These are phyloP conservation scores for Pseudocercospora macadamiae DNA, from an alignment of 2,329 filamentous ascomycete species.

Conservation along the genomic window DNA sequence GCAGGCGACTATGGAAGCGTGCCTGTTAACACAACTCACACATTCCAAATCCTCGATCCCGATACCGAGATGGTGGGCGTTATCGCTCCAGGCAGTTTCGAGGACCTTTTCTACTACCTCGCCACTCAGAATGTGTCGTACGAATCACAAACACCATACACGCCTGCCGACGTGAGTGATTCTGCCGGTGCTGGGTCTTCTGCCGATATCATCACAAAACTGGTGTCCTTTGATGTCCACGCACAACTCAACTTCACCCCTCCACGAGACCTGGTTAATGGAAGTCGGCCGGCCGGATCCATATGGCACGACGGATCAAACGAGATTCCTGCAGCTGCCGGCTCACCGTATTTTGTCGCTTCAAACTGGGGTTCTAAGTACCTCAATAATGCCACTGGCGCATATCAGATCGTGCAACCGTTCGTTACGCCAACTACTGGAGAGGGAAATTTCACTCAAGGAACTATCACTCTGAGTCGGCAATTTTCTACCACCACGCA, in stretches of 20 bases:
- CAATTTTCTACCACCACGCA: slow-evolving; percentile 30
- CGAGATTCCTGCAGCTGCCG: slow-evolving; percentile 37
- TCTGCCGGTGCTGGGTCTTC: slow-evolving; percentile 35
- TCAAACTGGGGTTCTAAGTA: slow-evolving; percentile 53
- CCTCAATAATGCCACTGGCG: slow-evolving; percentile 46
- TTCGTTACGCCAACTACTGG: slow-evolving; percentile 47
- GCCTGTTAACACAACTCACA: slow-evolving; percentile 51
- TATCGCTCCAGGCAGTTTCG: slow-evolving; percentile 53
- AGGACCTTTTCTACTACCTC: slow-evolving; percentile 44
- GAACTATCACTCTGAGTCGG: slow-evolving; percentile 47
- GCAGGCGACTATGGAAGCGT: slow-evolving; percentile 53
- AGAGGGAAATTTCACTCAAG: slow-evolving; percentile 48
- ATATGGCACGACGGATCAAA: slow-evolving; percentile 42
- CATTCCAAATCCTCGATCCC: slow-evolving; percentile 53
- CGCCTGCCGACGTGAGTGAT: slow-evolving; percentile 38
- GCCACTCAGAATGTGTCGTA: slow-evolving; percentile 42
- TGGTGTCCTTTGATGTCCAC: slow-evolving; percentile 51
- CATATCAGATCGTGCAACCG: slow-evolving; percentile 51
- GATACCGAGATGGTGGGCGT: slow-evolving; percentile 53
- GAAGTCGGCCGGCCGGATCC: slow-evolving; percentile 39
- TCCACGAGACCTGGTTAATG: slow-evolving; percentile 47
- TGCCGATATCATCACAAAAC: slow-evolving; percentile 39
- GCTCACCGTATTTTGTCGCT: slow-evolving; percentile 33
- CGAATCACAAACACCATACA: slow-evolving; percentile 42
- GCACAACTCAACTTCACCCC: slow-evolving; percentile 46